phyloP scores from a whole-genome alignment of 345 rosid genomes.

The Camelina sativa region DNA sequence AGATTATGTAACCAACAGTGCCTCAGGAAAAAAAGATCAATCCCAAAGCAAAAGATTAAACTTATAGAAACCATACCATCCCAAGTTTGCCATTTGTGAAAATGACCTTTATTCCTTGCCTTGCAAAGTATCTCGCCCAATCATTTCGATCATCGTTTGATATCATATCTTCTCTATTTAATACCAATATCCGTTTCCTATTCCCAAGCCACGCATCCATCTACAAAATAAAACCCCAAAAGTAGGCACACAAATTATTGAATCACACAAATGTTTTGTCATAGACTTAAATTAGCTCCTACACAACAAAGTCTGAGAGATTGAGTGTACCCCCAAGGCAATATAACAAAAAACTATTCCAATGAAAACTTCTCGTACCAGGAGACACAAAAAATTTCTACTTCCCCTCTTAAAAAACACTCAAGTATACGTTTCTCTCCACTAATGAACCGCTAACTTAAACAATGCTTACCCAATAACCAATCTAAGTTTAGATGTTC shows the following conservation, averaged over 20 bases:
- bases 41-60: constrained; percentile 15
- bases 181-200: constrained; percentile 83
- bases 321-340: background rate
- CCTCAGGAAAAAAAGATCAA: background rate
- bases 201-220: constrained; percentile 96
- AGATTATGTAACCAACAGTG: constrained; percentile 16
- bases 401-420: background rate
- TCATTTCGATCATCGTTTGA: constrained; percentile 84
- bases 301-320: background rate
- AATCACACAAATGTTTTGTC: background rate
- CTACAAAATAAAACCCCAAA: constrained; percentile 43
- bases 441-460: constrained; percentile 7
- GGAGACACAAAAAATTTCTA: background rate
- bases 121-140: constrained; percentile 89
- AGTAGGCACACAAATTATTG: constrained; percentile 1
- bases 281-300: constrained; percentile 8
- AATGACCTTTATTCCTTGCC: constrained; percentile 74
- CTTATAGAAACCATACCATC: constrained; percentile 54
- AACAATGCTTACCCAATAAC: background rate
- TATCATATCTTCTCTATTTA: constrained; percentile 96
- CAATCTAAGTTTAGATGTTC: background rate
- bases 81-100: constrained; percentile 83
- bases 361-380: background rate
- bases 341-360: background rate
- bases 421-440: background rate